A percentile compares a stretch with the other conserved stretches of the same genome.
phyloP scores from a whole-genome alignment of 768 basidiomycete genomes.

The Pisolithus microcarpus region DNA sequence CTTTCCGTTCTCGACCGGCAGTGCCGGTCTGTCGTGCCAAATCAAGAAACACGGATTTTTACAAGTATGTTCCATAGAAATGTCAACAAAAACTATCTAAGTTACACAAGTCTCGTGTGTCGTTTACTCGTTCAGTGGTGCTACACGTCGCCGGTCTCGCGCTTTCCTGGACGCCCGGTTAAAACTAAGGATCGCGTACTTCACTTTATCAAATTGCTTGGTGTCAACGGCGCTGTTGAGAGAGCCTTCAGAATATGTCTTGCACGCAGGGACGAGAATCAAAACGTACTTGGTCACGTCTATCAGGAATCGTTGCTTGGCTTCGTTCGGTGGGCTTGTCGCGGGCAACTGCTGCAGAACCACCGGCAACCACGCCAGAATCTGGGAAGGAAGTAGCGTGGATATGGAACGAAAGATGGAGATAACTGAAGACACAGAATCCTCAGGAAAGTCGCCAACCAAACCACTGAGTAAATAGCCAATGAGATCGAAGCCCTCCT shows the following conservation, averaged over 20 bases:
- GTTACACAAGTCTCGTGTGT: background rate
- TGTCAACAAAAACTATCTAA: background rate
- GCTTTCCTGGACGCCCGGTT: slow-evolving; percentile 71
- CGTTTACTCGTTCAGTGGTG: slow-evolving; percentile 20
- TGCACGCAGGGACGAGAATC: background rate
- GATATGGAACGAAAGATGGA: slow-evolving; percentile 70
- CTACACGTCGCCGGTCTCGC: slow-evolving; percentile 50
- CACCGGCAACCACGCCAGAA: slow-evolving; percentile 65
- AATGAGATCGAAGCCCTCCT: slow-evolving; percentile 68
- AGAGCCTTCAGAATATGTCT: slow-evolving; percentile 5
- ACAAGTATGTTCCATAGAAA: background rate
- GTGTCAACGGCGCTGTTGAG: slow-evolving; percentile 52
- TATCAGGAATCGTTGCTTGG: slow-evolving; percentile 64
- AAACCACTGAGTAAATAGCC: slow-evolving; percentile 69
- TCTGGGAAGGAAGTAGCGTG: slow-evolving; percentile 56
- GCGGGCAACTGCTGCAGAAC: slow-evolving; percentile 66
- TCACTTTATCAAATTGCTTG: slow-evolving; percentile 71
- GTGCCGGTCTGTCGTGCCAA: background rate
- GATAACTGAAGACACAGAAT: slow-evolving; percentile 64
- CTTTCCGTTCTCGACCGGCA: slow-evolving; percentile 6
- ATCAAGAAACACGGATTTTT: background rate
- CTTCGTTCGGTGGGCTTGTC: slow-evolving; percentile 50
- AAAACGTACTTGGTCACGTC: slow-evolving; percentile 66
- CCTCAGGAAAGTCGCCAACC: slow-evolving; percentile 84
- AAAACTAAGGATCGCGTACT: slow-evolving; percentile 64